phyloP scores from a whole-genome alignment of 2,329 filamentous ascomycete species.

The Cordyceps cicadae region DNA sequence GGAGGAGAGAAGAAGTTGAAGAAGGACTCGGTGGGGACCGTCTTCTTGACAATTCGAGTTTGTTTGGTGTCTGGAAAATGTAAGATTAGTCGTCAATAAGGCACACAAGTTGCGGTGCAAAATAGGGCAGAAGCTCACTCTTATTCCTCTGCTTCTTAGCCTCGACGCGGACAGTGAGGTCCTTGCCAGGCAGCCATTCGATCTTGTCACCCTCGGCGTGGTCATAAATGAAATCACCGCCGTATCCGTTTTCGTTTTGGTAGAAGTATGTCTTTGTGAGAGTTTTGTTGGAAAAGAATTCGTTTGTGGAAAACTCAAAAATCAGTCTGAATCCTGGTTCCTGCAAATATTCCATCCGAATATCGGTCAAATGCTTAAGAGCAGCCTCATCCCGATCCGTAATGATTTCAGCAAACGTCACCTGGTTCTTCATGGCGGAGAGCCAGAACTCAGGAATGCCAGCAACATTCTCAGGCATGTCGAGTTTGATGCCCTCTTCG shows the following conservation, averaged over 20 bases:
- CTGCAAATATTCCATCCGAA: constrained; percentile 99
- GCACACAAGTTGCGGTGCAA: not conserved
- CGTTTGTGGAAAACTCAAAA: constrained; percentile 92
- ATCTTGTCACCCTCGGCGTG: constrained; percentile 98
- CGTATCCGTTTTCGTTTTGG: constrained; percentile 96
- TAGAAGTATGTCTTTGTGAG: constrained; percentile 99
- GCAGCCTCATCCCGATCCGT: constrained; percentile 94
- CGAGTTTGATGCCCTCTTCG: constrained; percentile 47
- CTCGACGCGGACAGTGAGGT: constrained; percentile 89
- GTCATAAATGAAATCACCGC: constrained; percentile 98
- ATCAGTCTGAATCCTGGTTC: constrained; percentile 96
- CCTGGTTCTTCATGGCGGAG: constrained; percentile 99
- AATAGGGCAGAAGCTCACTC: constrained; percentile 53
- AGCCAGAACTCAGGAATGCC: constrained; percentile 99
- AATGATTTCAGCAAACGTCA: constrained; percentile 95
- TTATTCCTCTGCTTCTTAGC: constrained; percentile 99
- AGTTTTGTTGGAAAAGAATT: constrained; percentile 95
- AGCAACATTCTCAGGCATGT: constrained; percentile 48
- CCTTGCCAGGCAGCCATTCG: constrained; percentile 88
- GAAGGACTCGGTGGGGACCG: constrained; percentile 96
- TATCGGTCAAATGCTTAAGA: constrained; percentile 80
- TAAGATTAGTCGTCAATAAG: constrained; percentile 3
- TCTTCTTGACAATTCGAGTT: constrained; percentile 98
- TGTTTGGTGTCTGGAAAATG: constrained; percentile 82
- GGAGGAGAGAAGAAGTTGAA: constrained; percentile 99